Evolutionary conservation across 2,329 filamentous ascomycete species (phyloP).

Genomic region (Aspergillus sp.): DNA sequence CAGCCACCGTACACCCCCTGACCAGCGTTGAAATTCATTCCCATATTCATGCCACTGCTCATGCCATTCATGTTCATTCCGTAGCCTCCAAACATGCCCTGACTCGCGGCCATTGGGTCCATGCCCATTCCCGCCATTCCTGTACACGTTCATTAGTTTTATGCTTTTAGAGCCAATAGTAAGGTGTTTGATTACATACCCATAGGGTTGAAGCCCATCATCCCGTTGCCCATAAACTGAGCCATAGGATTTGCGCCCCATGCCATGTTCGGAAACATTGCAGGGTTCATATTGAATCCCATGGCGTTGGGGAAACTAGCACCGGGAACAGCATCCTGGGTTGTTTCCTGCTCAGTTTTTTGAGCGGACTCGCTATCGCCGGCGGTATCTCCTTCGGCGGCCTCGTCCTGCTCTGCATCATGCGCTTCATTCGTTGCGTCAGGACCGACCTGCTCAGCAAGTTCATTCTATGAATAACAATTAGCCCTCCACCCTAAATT

Average conservation of each 20-base stretch:
- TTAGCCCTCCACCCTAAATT: not conserved
- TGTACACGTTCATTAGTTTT: constrained; percentile 37
- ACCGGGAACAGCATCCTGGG: constrained; percentile 10
- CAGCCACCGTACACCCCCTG: constrained; percentile 73
- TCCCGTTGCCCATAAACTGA: constrained; percentile 57
- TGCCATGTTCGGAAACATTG: constrained; percentile 59
- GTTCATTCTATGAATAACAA: constrained; percentile 14
- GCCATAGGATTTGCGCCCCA: constrained; percentile 68
- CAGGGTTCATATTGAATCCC: constrained; percentile 46
- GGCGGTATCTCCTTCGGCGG: constrained; percentile 20
- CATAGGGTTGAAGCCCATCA: constrained; percentile 76
- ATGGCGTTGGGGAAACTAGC: constrained; percentile 27
- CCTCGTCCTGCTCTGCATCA: constrained; percentile 9
- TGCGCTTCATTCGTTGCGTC: constrained; percentile 12
- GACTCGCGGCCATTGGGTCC: constrained; percentile 59
- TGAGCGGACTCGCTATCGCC: constrained; percentile 14
- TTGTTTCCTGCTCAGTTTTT: constrained; percentile 15
- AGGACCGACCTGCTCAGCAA: constrained; percentile 8
- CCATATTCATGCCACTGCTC: constrained; percentile 74
- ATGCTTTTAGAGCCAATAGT: not conserved
- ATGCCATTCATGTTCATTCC: constrained; percentile 84
- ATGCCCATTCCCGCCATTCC: constrained; percentile 81
- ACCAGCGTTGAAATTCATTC: constrained; percentile 56
- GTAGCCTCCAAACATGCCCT: constrained; percentile 51
- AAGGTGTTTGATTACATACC: constrained; percentile 53